phyloP scores from a whole-genome alignment of 768 basidiomycete genomes.

The Kwoniella botswanensis region DNA sequence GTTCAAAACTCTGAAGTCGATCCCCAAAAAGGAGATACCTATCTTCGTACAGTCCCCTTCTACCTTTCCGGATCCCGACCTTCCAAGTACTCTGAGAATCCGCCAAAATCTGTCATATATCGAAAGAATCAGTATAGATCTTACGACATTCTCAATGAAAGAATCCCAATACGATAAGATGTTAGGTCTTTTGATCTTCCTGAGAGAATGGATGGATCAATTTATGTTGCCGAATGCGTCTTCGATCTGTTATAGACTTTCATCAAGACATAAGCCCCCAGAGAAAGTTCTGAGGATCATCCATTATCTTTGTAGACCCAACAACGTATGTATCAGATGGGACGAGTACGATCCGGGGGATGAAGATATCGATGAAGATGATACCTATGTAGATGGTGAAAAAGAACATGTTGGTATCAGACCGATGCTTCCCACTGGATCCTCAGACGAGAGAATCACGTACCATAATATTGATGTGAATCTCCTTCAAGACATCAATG shows the following conservation, averaged over 20 bases:
- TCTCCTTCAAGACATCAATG: neutral
- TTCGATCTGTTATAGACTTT: neutral
- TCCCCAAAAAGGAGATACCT: too few relatives aligned
- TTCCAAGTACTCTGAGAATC: too few relatives aligned
- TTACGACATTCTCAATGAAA: too few relatives aligned
- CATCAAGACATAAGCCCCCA: neutral
- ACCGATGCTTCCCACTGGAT: neutral
- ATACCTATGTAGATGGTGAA: neutral
- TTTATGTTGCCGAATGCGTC: neutral
- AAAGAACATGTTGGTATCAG: neutral
- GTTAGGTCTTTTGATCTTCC: too few relatives aligned
- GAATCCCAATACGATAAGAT: too few relatives aligned
- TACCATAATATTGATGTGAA: neutral
- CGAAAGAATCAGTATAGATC: too few relatives aligned
- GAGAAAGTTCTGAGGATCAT: neutral
- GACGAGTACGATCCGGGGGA: neutral
- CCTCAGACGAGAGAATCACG: neutral
- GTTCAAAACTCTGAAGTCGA: too few relatives aligned
- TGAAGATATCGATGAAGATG: neutral
- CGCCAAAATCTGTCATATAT: too few relatives aligned
- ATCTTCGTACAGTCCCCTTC: too few relatives aligned
- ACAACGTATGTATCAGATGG: neutral
- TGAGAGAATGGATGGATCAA: neutral
- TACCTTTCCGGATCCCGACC: too few relatives aligned
- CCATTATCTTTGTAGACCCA: neutral